phyloP scores from a whole-genome alignment of 2,329 filamentous ascomycete genomes.

The Fusarium scirpi region DNA sequence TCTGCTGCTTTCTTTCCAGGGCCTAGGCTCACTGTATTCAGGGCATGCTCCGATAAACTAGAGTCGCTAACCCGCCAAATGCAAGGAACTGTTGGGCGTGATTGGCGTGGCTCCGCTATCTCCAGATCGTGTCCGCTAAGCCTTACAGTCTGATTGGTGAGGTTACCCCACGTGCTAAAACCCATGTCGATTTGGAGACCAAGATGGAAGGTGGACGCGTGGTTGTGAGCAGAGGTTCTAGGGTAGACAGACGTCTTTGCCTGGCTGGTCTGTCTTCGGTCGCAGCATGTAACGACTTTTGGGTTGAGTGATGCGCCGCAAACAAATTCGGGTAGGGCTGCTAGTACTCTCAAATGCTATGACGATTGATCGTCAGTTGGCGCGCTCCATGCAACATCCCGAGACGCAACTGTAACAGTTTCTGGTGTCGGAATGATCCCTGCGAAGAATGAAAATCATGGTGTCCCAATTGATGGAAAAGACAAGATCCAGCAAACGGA shows the following conservation, averaged over 20 bases:
- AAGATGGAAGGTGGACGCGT: background rate
- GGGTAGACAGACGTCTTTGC: background rate
- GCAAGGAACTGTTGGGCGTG: background rate
- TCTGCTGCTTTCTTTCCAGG: background rate
- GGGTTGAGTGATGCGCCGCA: background rate
- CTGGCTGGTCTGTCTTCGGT: background rate
- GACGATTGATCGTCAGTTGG: background rate
- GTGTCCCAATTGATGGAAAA: too few relatives aligned
- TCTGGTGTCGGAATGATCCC: background rate
- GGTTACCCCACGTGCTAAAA: background rate
- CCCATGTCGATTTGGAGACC: background rate
- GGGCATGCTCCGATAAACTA: background rate
- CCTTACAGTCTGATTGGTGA: background rate
- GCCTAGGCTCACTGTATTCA: background rate
- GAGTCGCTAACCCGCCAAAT: background rate
- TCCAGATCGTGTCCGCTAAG: background rate
- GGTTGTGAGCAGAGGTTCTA: background rate
- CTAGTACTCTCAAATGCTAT: background rate
- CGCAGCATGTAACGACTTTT: background rate
- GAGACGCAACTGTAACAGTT: background rate
- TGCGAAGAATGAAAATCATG: too few relatives aligned
- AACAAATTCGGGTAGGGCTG: background rate
- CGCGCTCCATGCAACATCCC: rapidly evolving
- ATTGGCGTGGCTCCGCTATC: background rate
- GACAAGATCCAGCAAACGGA: background rate